Percentiles rank a stretch among this genome's conserved stretches.
phyloP scores from a whole-genome alignment of 208 protist genomes.

The Porcisia hertigi region DNA sequence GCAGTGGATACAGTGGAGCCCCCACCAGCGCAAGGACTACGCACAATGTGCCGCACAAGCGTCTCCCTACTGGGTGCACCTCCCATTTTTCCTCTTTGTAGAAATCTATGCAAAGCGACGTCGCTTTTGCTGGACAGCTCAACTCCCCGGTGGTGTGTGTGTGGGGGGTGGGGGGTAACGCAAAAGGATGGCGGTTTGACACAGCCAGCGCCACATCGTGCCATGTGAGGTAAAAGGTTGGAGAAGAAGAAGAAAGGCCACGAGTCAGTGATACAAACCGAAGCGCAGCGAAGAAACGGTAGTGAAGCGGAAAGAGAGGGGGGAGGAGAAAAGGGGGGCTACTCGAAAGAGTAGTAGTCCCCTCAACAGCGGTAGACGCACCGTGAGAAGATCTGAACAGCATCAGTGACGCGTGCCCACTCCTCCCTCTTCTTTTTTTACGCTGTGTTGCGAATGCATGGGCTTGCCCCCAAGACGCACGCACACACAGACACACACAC shows the following conservation, averaged over 20 bases:
- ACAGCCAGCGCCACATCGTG: background rate
- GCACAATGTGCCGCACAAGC: slow-evolving; percentile 46
- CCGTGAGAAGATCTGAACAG: background rate
- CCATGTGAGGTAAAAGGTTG: no score
- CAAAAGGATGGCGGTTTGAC: background rate
- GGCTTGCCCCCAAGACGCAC: background rate
- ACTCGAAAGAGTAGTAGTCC: background rate
- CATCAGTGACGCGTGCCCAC: background rate
- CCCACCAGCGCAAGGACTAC: slow-evolving; percentile 17
- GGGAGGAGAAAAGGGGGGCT: slow-evolving; percentile 10
- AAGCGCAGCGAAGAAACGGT: no score
- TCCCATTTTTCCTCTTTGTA: slow-evolving; percentile 31
- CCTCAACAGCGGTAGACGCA: no score
- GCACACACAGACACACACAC: background rate
- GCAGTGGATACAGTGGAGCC: background rate
- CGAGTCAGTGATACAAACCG: background rate
- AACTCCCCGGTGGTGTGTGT: background rate
- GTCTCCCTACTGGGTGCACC: slow-evolving; percentile 58
- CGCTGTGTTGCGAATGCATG: background rate
- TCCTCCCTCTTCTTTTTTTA: background rate
- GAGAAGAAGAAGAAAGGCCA: background rate
- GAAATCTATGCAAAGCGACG: no score
- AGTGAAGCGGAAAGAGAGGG: background rate
- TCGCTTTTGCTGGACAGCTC: background rate
- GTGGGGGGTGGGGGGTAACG: background rate